Conservation (phyloP, 805 yeast genomes). For the Candida michaelii region DNA sequence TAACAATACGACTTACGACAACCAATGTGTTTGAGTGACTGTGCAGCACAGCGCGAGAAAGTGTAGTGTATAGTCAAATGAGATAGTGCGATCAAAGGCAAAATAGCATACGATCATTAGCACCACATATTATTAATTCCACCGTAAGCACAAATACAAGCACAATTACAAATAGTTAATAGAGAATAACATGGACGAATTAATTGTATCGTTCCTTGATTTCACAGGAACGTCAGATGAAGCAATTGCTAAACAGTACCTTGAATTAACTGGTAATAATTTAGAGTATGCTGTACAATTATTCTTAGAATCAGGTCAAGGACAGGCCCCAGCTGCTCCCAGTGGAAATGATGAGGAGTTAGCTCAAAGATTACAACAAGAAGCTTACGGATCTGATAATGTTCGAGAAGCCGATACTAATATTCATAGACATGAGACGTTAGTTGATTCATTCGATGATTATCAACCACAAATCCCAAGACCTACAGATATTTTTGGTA, state of each 20-base stretch:
- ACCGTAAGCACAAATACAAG: too few species aligned
- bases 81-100: too few species aligned
- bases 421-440: constrained; percentile 73
- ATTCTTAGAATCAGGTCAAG: constrained; percentile 56
- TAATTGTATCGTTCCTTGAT: constrained; percentile 71
- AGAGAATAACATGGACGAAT: constrained; percentile 1
- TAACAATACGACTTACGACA: too few species aligned
- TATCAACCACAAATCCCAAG: constrained; percentile 11
- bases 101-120: too few species aligned
- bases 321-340: not conserved
- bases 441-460: constrained; percentile 46
- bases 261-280: constrained; percentile 75
- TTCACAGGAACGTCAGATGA: constrained; percentile 75
- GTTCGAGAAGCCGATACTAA: constrained; percentile 68
- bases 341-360: constrained; percentile 44
- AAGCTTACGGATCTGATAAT: constrained; percentile 47
- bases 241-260: constrained; percentile 67
- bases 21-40: too few species aligned
- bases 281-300: constrained; percentile 83
- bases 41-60: too few species aligned
- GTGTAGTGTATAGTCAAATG: too few species aligned
- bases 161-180: not conserved
- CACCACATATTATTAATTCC: too few species aligned
- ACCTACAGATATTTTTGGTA: constrained; percentile 49
- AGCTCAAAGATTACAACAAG: constrained; percentile 64